Base-by-base conservation (phyloP, 2,329 filamentous ascomycete species). In the Akanthomyces muscarius region DNA sequence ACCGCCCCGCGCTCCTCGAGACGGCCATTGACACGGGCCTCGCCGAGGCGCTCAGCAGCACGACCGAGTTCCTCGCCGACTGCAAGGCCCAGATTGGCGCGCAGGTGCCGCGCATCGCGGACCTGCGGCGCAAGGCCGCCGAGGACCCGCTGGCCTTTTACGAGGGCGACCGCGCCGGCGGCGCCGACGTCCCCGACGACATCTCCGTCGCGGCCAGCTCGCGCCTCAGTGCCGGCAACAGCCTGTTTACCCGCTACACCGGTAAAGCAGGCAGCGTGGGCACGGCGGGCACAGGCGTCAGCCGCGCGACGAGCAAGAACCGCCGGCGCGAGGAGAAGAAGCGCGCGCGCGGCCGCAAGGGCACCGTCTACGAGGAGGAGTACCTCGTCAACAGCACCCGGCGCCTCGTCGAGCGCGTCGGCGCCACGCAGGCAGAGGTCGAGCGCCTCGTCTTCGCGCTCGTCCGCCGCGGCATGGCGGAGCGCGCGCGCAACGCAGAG, bases 321-420 rank as follows among this genome's bases (percentile, higher is more conserved):
- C 87, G 92, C 59, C 83, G 89, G 28, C 84, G 92, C 23, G 95
- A 99, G 76, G 95, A 99, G 80, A 87, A 96, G 74, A 99, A 99
- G 83, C 87, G 94, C 18, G 95, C 95, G 0, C 82, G 92, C 8
- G 95, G 95, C 28, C 94, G 97, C 74, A 98, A 98, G 80, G 95
- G 95, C 13, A 97, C 91, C 18, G 91, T 99, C 5, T 99, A 99
- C 75, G 95, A 99, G 75, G 94, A 98, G 72, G 95, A 98, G 75
- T 99, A 99, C 74, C 84, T 99, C 5, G 88, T 97, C 64, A 95
- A 93, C 74, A 94, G 89, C 68, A 87, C 98, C 42, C 85, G 89
- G 14, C 83, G 95, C 28, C 81, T 99, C 41, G 85, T 97, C 16
- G 92, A 96, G 73, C 83, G 93, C 42, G 86, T 97, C 25, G 92